phyloP scores from a whole-genome alignment of 306 rosid genomes.

The Cicer pinnatifidum region DNA sequence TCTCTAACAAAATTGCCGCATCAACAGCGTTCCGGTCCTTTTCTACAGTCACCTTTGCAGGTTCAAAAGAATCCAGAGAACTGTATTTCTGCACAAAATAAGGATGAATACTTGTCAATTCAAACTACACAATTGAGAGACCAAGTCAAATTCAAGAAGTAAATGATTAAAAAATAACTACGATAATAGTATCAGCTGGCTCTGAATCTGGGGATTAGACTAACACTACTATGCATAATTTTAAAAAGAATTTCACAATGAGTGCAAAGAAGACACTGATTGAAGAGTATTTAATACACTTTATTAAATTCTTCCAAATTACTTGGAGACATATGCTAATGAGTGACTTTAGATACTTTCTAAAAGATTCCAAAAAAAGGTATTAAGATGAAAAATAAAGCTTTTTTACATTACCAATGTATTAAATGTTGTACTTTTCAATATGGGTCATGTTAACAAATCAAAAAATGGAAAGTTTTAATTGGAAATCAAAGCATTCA shows the following conservation, averaged over 20 bases:
- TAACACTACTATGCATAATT: background rate
- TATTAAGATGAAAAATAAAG: background rate
- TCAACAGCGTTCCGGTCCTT: conserved; percentile 58
- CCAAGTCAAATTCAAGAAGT: conserved; percentile 1
- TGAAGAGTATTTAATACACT: background rate
- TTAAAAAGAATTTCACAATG: background rate
- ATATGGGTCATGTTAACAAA: background rate
- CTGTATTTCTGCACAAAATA: conserved; percentile 62
- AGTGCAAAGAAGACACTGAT: background rate
- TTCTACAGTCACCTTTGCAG: conserved; percentile 60
- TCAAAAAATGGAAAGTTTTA: background rate
- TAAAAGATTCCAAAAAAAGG: background rate
- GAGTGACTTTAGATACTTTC: background rate
- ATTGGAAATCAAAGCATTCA: background rate
- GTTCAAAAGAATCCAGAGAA: conserved; percentile 74
- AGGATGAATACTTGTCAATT: conserved; percentile 30
- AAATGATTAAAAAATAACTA: conserved; percentile 13
- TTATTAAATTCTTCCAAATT: background rate
- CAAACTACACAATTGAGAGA: conserved; percentile 11
- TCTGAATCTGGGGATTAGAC: background rate
- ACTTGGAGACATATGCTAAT: background rate
- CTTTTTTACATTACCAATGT: background rate
- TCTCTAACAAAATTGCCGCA: conserved; percentile 65
- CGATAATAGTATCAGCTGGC: background rate
- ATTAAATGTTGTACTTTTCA: background rate